Evolutionary conservation across 2,329 filamentous ascomycete genomes (phyloP).

Genomic region (Knoxdaviesia capensis): DNA sequence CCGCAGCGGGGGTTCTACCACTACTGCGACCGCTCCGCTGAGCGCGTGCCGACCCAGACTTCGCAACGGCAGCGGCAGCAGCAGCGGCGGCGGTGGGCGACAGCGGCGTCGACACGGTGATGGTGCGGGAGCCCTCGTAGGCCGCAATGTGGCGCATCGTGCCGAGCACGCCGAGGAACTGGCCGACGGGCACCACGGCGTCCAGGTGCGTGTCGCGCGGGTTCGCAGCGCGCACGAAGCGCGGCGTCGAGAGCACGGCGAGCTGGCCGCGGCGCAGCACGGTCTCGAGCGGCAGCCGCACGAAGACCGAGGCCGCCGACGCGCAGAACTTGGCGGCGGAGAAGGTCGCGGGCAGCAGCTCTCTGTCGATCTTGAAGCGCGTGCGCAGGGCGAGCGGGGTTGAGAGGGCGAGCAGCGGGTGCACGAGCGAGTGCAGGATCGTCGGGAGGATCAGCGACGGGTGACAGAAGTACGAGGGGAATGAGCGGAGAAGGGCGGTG

Average conservation of each 20-base stretch:
- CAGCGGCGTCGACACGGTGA: constrained; percentile 10
- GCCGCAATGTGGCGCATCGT: constrained; percentile 76
- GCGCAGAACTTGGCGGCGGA: constrained; percentile 65
- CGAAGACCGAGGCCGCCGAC: constrained; percentile 58
- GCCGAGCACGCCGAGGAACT: constrained; percentile 70
- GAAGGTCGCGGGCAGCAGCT: constrained; percentile 64
- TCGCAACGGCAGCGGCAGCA: too few species aligned
- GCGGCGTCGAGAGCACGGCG: constrained; percentile 38
- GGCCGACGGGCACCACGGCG: constrained; percentile 61
- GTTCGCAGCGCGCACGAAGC: constrained; percentile 28
- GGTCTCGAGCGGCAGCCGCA: constrained; percentile 82
- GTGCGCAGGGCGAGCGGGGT: constrained; percentile 72
- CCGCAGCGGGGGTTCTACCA: neutral
- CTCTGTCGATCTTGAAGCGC: constrained; percentile 65
- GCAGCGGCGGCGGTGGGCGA: constrained; percentile 1
- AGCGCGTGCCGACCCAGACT: too few species aligned
- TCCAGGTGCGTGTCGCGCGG: constrained; percentile 27
- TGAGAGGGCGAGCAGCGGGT: constrained; percentile 63
- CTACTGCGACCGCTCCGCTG: too few species aligned
- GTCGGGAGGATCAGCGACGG: constrained; percentile 61
- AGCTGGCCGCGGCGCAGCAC: constrained; percentile 79
- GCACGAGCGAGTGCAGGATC: constrained; percentile 65
- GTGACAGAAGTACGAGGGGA: constrained; percentile 61
- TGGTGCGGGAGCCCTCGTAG: constrained; percentile 52
- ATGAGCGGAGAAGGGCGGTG: constrained; percentile 52